Conservation (phyloP, 1,284 basidiomycete genomes). For the Serendipita sp. region DNA sequence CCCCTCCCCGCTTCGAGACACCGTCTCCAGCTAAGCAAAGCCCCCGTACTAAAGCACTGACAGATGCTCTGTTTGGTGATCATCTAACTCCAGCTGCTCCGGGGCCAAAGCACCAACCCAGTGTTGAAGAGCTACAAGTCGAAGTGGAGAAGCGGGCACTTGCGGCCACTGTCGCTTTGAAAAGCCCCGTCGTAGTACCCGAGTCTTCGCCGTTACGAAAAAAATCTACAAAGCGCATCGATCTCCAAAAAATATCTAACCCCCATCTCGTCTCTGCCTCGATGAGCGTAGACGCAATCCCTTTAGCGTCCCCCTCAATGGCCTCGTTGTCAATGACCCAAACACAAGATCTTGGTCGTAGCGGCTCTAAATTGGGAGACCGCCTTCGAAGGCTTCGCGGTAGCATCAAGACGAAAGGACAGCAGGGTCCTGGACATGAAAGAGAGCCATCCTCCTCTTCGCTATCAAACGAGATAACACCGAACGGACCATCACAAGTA, state of each 20-base stretch:
- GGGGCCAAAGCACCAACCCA: constrained; percentile 9
- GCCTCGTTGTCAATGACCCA: constrained; percentile 14
- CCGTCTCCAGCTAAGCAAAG: neutral
- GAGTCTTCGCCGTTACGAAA: constrained; percentile 22
- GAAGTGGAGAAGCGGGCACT: constrained; percentile 13
- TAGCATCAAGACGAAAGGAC: neutral
- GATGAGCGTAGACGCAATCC: constrained; percentile 60
- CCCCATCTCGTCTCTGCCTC: constrained; percentile 60
- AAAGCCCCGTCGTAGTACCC: constrained; percentile 6
- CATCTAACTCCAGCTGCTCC: constrained; percentile 24
- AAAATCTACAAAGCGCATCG: constrained; percentile 36
- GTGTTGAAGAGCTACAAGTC: constrained; percentile 10
- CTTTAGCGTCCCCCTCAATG: constrained; percentile 34
- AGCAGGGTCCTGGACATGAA: neutral
- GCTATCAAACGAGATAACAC: constrained; percentile 44
- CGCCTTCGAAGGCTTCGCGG: constrained; percentile 5
- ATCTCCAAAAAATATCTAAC: constrained; percentile 55
- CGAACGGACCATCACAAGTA: neutral
- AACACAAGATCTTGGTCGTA: constrained; percentile 19
- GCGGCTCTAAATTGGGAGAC: neutral
- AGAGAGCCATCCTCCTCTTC: constrained; percentile 21
- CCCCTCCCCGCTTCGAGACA: constrained; percentile 6
- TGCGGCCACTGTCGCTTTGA: constrained; percentile 15
- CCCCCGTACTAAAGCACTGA: constrained; percentile 47
- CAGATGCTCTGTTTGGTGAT: constrained; percentile 56